Evolutionary conservation across 2,329 filamentous ascomycete genomes (phyloP).

Genomic region (Fusarium sp.): DNA sequence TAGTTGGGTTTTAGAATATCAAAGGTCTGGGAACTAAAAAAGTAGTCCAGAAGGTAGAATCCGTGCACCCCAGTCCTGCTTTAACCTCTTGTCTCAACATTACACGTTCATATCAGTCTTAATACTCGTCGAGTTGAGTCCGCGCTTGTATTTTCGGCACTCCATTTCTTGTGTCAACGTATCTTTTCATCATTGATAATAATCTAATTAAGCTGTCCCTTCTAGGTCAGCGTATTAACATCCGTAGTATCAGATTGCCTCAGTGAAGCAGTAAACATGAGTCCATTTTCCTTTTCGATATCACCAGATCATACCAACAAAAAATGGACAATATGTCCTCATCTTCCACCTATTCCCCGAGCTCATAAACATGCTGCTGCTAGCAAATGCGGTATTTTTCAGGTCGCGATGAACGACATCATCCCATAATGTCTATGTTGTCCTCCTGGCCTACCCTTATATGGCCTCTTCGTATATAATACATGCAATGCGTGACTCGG

Average conservation of each 20-base stretch:
- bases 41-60: not conserved
- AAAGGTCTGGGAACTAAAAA: not conserved
- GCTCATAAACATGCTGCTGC: slow-evolving; percentile 15
- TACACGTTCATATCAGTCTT: not conserved
- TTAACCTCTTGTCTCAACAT: not conserved
- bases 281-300: not conserved
- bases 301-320: slow-evolving; percentile 16
- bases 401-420: slow-evolving; percentile 18
- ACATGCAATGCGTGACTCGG: slow-evolving; percentile 33
- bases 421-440: slow-evolving; percentile 20
- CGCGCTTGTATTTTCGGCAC: not conserved
- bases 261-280: slow-evolving; percentile 10
- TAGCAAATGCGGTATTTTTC: slow-evolving; percentile 33
- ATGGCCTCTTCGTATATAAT: slow-evolving; percentile 31
- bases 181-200: slow-evolving; percentile 10
- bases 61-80: not conserved
- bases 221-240: slow-evolving; percentile 6
- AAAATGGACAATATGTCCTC: slow-evolving; percentile 2
- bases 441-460: slow-evolving; percentile 4
- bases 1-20: not conserved
- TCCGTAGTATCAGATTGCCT: slow-evolving; percentile 6
- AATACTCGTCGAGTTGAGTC: not conserved
- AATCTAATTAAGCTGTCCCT: not conserved
- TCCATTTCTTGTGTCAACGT: not conserved
- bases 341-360: not conserved